A percentile compares a stretch with the other conserved stretches of the same genome.
Conservation (phyloP, 1,139 yeast genomes). For the Torulaspora pretoriensis region DNA sequence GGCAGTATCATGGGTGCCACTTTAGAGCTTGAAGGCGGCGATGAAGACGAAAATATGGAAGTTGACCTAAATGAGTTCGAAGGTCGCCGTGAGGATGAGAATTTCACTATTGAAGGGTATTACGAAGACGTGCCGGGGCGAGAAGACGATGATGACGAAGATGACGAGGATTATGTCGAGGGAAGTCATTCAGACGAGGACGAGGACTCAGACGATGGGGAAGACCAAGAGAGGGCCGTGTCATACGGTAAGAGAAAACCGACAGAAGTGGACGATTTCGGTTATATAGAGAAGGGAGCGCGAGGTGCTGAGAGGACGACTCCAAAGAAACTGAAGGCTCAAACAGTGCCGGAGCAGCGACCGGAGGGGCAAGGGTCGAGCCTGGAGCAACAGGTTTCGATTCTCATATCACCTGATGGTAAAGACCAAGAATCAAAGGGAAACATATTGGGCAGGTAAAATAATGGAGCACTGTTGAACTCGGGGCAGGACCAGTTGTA, state of each 20-base stretch:
- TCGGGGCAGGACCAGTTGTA: conserved; percentile 6
- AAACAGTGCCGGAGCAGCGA: conserved; percentile 3
- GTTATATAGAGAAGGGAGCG: conserved; percentile 16
- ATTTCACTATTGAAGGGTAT: conserved; percentile 27
- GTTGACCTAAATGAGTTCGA: conserved; percentile 16
- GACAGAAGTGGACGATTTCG: conserved; percentile 28
- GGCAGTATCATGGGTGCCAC: conserved; percentile 33
- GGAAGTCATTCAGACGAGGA: conserved; percentile 14
- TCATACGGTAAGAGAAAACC: conserved; percentile 26
- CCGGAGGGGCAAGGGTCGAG: conserved; percentile 8
- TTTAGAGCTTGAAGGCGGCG: conserved; percentile 33
- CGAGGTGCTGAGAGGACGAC: conserved; percentile 17
- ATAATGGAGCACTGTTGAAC: background rate
- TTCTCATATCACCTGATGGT: conserved; percentile 14
- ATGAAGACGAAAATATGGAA: conserved; percentile 27
- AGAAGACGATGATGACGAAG: conserved; percentile 16
- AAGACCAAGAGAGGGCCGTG: conserved; percentile 17
- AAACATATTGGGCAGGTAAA: conserved; percentile 2
- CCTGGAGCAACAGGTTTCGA: conserved; percentile 14
- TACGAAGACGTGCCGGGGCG: conserved; percentile 26
- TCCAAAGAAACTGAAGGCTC: conserved; percentile 26
- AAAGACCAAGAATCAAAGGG: conserved; percentile 7
- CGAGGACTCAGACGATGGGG: conserved; percentile 19
- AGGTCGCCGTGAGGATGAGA: conserved; percentile 11
- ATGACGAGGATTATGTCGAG: conserved; percentile 15